These are phyloP conservation scores for Retiboletus flavoniger DNA, from an alignment of 1,284 basidiomycete genomes.

Conservation along the genomic window DNA sequence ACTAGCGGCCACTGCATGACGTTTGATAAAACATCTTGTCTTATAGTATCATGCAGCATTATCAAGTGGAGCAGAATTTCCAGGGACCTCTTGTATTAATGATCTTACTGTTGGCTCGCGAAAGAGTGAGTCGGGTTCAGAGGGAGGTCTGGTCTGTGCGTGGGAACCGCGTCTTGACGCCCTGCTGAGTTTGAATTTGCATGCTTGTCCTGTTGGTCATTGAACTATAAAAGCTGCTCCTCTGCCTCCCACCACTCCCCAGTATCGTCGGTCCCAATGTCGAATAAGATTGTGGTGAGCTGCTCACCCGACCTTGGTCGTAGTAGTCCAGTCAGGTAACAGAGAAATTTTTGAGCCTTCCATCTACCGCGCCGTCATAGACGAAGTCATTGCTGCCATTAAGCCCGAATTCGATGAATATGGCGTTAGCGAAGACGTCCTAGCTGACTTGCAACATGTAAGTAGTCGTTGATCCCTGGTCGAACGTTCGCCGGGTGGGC, in stretches of 20 bases:
- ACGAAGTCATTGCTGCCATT: slow-evolving; percentile 89
- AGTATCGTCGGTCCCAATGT: slow-evolving; percentile 53
- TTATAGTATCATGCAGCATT: slow-evolving; percentile 12
- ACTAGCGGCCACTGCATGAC: background rate
- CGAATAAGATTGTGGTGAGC: slow-evolving; percentile 91
- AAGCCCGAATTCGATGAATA: slow-evolving; percentile 97
- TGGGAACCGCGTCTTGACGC: slow-evolving; percentile 38
- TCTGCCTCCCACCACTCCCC: slow-evolving; percentile 37
- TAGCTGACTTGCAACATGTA: slow-evolving; percentile 86
- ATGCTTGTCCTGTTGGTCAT: slow-evolving; percentile 40
- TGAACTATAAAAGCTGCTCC: slow-evolving; percentile 50
- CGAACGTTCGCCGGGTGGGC: slow-evolving; percentile 6
- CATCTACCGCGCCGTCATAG: slow-evolving; percentile 93
- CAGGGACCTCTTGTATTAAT: background rate
- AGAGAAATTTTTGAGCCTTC: slow-evolving; percentile 70
- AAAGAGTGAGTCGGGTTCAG: no score
- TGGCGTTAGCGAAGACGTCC: slow-evolving; percentile 89
- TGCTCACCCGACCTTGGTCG: slow-evolving; percentile 59
- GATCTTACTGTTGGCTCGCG: background rate
- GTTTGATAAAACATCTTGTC: background rate
- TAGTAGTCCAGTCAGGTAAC: slow-evolving; percentile 61
- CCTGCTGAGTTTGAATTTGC: slow-evolving; percentile 43
- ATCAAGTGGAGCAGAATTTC: background rate
- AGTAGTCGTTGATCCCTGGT: slow-evolving; percentile 37
- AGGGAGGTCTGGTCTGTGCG: slow-evolving; percentile 44